These are phyloP conservation scores for Fusarium domesticum DNA, from an alignment of 2,329 filamentous ascomycete species.

Conservation along the genomic window DNA sequence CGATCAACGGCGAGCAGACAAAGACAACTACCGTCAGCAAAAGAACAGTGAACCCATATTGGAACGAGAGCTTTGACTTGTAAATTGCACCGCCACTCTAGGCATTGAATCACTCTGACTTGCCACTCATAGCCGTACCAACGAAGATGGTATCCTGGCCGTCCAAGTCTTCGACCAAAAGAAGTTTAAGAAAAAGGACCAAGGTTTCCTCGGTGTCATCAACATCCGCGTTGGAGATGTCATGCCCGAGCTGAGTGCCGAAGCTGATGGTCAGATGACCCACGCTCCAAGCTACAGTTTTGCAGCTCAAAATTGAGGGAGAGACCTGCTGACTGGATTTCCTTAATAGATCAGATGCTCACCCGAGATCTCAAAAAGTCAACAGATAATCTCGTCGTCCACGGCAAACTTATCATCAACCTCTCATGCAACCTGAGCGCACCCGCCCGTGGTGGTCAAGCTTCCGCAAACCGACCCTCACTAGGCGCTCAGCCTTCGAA, in stretches of 20 bases:
- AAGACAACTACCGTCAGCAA: constrained; percentile 97
- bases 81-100: constrained; percentile 49
- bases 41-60: constrained; percentile 98
- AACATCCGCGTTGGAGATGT: constrained; percentile 95
- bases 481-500: constrained; percentile 45
- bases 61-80: constrained; percentile 99
- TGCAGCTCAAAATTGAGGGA: constrained; percentile 1
- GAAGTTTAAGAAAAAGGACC: constrained; percentile 99
- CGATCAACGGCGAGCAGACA: constrained; percentile 95
- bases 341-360: constrained; percentile 83
- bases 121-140: constrained; percentile 64
- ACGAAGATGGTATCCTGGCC: constrained; percentile 92
- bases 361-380: constrained; percentile 96
- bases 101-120: constrained; percentile 10
- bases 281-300: constrained; percentile 7
- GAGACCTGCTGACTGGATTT: constrained; percentile 24
- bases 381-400: constrained; percentile 94
- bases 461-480: constrained; percentile 46
- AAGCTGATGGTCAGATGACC: constrained; percentile 74
- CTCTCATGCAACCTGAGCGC: constrained; percentile 83
- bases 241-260: constrained; percentile 77
- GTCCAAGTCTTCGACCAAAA: constrained; percentile 99
- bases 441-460: constrained; percentile 56
- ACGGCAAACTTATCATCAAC: constrained; percentile 96
- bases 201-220: constrained; percentile 95